Evolutionary conservation across 148 eudicot genomes (phyloP), one percentile per base, ranked within the genome.

Genomic region (Fagopyrum esculentum): DNA sequence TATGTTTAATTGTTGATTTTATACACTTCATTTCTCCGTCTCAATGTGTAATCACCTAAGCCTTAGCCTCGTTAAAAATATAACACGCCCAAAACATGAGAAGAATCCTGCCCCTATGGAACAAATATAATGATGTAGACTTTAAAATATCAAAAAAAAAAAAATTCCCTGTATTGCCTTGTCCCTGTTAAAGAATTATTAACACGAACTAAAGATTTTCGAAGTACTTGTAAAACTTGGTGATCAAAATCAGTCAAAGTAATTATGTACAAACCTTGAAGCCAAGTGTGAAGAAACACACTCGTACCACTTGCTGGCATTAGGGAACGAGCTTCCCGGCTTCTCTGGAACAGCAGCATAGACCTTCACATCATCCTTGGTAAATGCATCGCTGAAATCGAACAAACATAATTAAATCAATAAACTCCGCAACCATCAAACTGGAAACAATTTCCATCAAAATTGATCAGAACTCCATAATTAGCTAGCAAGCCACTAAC

Each of bases 331-430:
- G 74, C 82, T 89, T 40, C 77, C 79, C 10, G 97, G 97, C 76
- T 84, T 83, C 83, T 77, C 85, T 76, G 57, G 35, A 30, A 91
- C 85, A 17, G 93, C 90, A 0, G 87, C 90, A 63, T 83, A 93
- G 1, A 93, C 98, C 89, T 88, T 93, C 22, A 91, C 71, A 76
- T 93, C 98, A 81, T 91, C 97, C 80, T 91, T 89, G 12, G 91
- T 88, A 35, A 89, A 56, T 26, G 66, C 70, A 80, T 87, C 87
- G 68, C 97, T 91, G 73, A 64, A 3, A 7, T 10, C n/a, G n/a
- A 4, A 11, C 45, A 63, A 10, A 7, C 3, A 13, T 12, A 11
- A 56, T 15, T 29, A 7, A 13, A 43, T 2, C 29, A 50, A 9
- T 3, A 45, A 48, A 43, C 43, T 48, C 52, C 66, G 35, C 52